Evolutionary conservation across 306 rosid species (phyloP).

Genomic region (Leucaena leucocephala): DNA sequence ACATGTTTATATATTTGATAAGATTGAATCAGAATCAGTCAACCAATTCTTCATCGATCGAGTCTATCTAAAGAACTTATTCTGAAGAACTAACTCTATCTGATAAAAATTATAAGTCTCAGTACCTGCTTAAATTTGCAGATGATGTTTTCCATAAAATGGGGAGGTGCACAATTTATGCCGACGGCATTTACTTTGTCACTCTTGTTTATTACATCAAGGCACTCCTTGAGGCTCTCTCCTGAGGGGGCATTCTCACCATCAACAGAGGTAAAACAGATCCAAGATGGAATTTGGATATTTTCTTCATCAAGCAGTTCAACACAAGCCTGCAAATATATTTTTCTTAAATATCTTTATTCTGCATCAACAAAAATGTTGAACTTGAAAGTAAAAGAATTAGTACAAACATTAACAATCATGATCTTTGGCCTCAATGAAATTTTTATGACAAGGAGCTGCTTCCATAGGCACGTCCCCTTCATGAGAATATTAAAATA

Average conservation of each 20-base stretch:
- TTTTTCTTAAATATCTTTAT: conserved; percentile 4
- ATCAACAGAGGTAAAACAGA: conserved; percentile 83
- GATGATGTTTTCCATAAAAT: conserved; percentile 67
- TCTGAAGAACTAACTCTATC: not conserved
- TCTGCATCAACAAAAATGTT: not conserved
- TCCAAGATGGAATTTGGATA: conserved; percentile 77
- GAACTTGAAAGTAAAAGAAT: not conserved
- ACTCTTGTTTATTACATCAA: conserved; percentile 57
- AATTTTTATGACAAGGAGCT: not conserved
- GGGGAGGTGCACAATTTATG: conserved; percentile 91
- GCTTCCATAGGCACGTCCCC: not conserved
- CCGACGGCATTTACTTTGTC: conserved; percentile 76
- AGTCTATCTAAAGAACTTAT: no score
- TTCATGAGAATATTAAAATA: not conserved
- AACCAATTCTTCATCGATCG: not conserved
- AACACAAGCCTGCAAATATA: conserved; percentile 62
- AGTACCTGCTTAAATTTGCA: conserved; percentile 67
- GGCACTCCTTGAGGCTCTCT: conserved; percentile 81
- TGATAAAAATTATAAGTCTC: not conserved
- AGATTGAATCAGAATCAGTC: not conserved
- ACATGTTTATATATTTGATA: not conserved
- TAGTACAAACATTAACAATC: not conserved
- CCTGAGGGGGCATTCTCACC: conserved; percentile 86
- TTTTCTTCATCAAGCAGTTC: conserved; percentile 89
- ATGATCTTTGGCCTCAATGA: not conserved